Conservation (phyloP, 1,284 basidiomycete genomes). For the Macrocystidia cucumis region DNA sequence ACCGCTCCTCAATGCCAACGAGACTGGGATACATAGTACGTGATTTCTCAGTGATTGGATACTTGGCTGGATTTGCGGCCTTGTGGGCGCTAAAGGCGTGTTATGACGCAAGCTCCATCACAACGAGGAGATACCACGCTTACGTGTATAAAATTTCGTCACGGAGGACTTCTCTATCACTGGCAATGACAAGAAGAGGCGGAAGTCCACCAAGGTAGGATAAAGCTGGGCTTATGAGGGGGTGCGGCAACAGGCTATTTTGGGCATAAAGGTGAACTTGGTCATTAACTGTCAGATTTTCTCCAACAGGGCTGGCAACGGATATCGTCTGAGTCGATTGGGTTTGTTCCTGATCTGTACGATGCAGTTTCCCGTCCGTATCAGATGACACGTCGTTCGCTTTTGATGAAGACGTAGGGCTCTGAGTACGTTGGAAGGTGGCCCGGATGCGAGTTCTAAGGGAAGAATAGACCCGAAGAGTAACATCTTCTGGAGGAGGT, state of each 20-base stretch:
- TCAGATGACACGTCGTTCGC: too few species aligned
- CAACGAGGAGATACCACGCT: slow-evolving; percentile 18
- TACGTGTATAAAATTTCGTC: slow-evolving; percentile 90
- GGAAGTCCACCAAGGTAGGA: slow-evolving; percentile 90
- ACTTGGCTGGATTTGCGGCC: slow-evolving; percentile 78
- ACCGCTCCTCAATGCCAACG: slow-evolving; percentile 53
- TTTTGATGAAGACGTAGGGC: slow-evolving; percentile 4
- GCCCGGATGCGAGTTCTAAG: slow-evolving; percentile 60
- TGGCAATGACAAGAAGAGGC: slow-evolving; percentile 79
- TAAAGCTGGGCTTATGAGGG: slow-evolving; percentile 78
- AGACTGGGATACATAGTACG: slow-evolving; percentile 60
- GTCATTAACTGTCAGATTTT: slow-evolving; percentile 45
- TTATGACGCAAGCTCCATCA: slow-evolving; percentile 1
- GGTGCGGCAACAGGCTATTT: slow-evolving; percentile 80
- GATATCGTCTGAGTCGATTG: slow-evolving; percentile 38
- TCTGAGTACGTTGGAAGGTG: slow-evolving; percentile 34
- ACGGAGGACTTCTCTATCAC: slow-evolving; percentile 87
- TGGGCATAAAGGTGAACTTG: slow-evolving; percentile 90
- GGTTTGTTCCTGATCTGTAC: too few species aligned
- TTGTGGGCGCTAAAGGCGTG: slow-evolving; percentile 71
- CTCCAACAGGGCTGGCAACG: slow-evolving; percentile 36
- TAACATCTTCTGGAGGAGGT: slow-evolving; percentile 74
- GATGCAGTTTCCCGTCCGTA: too few species aligned
- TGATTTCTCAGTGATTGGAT: slow-evolving; percentile 57
- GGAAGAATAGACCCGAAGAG: slow-evolving; percentile 50